Evolutionary conservation across 2,329 filamentous ascomycete species (phyloP), one percentile per base, ranked within the genome.

Genomic region (Aspergillus fumigatiaffinis): DNA sequence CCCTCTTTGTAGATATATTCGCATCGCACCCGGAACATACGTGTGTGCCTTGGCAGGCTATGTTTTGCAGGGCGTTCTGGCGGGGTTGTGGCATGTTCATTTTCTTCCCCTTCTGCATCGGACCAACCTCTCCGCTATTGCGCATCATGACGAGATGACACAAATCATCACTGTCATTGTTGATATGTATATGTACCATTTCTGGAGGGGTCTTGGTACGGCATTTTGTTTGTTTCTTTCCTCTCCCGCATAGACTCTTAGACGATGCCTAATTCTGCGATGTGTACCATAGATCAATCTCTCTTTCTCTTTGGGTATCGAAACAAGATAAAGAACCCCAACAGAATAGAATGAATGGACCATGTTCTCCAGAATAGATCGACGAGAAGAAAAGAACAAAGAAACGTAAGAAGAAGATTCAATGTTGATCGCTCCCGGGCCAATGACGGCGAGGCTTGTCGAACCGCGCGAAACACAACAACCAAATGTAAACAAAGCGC

Each of bases 401-500:
- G 23, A 23, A 26, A 26, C 21, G 44, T 14, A 21, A 20, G 5
- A 6, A 47, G 44, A 26, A 23, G 12, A 26, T 47, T 17, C 9
- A 23, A 25, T 12, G 44, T 47, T 25, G 44, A 23, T 23, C 44
- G 20, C 21, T 46, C 20, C n/a, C 1, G 8, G 42, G 42, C 42
- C 42, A 47, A 23, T 47, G 44, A 47, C 23, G 12, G 44, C 21
- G 44, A 47, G 23, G 23, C 21, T 21, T 23, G 44, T 12, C 14
- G 9, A 23, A 23, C 42, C 42, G 21, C 42, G 42, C 42, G 25
- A 21, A 12, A 21, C 20, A 35, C 32, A 35, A 47, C 44, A 47
- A 47, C 44, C 42, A 57, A 61, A 64, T 57, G 62, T 64, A 66
- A 66, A 64, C 63, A 64, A 64, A 64, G 54, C 51, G 57, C 55